Evolutionary conservation across 306 rosid species (phyloP).

Genomic region (Quercus suber): DNA sequence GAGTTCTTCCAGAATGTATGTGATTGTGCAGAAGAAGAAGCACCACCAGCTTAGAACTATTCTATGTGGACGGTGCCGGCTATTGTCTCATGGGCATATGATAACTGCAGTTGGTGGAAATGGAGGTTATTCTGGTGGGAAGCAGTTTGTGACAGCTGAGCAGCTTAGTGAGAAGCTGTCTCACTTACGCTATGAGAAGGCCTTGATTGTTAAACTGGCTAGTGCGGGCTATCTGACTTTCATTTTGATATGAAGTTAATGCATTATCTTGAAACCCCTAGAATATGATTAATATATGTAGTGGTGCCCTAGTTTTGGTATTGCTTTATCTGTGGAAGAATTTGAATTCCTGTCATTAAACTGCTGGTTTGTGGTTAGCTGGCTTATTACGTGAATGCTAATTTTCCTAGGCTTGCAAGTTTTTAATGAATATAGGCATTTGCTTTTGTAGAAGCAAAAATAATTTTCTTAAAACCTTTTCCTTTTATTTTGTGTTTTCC

Average conservation of each 20-base stretch:
- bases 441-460: neutral
- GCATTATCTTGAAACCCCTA: neutral
- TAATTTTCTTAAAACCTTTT: neutral
- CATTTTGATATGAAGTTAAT: neutral
- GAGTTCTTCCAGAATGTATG: neutral
- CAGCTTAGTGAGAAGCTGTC: conserved; percentile 81
- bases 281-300: neutral
- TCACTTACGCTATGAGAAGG: conserved; percentile 72
- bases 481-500: neutral
- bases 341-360: neutral
- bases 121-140: conserved; percentile 91
- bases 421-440: neutral
- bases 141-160: conserved; percentile 71
- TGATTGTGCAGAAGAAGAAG: conserved; percentile 73
- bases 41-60: conserved; percentile 86
- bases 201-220: conserved; percentile 81
- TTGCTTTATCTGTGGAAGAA: neutral
- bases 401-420: neutral
- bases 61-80: conserved; percentile 79
- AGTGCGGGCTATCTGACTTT: conserved; percentile 9
- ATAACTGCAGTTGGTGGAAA: conserved; percentile 97
- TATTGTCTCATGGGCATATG: conserved; percentile 88
- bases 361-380: neutral
- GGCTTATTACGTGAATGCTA: neutral
- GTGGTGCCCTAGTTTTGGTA: neutral